Base-by-base conservation (phyloP, 2,329 filamentous ascomycete genomes). In the Phyllosticta capitalensis region DNA sequence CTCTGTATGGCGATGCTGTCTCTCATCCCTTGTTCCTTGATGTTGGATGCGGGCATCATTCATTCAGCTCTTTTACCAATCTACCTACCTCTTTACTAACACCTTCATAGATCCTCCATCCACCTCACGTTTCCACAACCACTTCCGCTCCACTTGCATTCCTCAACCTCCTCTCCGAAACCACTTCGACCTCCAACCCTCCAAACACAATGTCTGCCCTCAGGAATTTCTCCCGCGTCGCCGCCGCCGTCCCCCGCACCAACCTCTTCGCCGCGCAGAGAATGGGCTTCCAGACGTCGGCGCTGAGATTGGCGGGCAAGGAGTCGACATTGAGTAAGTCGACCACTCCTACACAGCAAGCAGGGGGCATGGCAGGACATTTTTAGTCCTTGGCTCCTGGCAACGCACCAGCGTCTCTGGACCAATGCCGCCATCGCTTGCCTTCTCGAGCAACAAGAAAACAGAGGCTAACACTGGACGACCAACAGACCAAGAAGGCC, bases 311-410 rank as follows among this genome's bases (percentile, higher is more conserved):
- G 56, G 71, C 70, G 22, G 75, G 74, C 61, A 79, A 79, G 69
- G 77, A 79, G 66, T 68, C 69, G 48, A 67, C 69, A 59, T 70
- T 77, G 38, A 69, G 77, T 79, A 75, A 49, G 76, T 38, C 12
- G 30, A 38, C 10, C 5, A 12, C 30, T 30, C 7, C 28, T 5
- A n/a, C n/a, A n/a, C n/a, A n/a, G n/a, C n/a, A n/a, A n/a, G n/a
- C n/a, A n/a, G n/a, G n/a, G n/a, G n/a, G n/a, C n/a, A n/a, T n/a
- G n/a, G n/a, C n/a, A n/a, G n/a, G n/a, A n/a, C n/a, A n/a, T n/a
- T n/a, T n/a, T n/a, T n/a, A n/a, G n/a, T n/a, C n/a, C n/a, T n/a
- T n/a, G n/a, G n/a, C n/a, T n/a, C n/a, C n/a, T n/a, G n/a, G n/a
- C n/a, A n/a, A n/a, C n/a, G n/a, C n/a, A n/a, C n/a, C n/a, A n/a